Base-by-base conservation (phyloP, 257 asterid genomes). In the Cinchona pubescens region DNA sequence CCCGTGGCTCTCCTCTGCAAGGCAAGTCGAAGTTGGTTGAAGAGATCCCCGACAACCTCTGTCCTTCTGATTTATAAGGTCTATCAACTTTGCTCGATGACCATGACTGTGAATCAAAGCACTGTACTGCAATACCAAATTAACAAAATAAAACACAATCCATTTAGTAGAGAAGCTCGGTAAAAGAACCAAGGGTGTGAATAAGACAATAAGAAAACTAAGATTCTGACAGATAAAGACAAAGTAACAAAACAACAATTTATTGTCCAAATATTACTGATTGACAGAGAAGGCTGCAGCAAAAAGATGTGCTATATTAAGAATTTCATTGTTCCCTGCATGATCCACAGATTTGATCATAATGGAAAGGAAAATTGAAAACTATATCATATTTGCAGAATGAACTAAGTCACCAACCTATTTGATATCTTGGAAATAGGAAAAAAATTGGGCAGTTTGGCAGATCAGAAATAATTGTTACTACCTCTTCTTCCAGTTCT, bases 11-110 rank as follows among this genome's bases (percentile, higher is more conserved):
- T 87, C 81, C 97, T 85, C 80, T 92, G 97, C 77, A 92, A 79
- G 80, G 97, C 91, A 71, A 92, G 93, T 38, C 97, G 93, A 75
- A 92, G 97, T 89, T 92, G 97, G 86, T 92, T 92, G 78, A 92
- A 92, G 83, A 92, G 96, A 86, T 89, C 97, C 21, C 97, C 97
- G 5, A 92, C 87, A 48, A 89, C 88, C 90, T 92, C n/a, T n/a
- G n/a, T n/a, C 97, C 83, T 92, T 92, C 79, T 92, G 95, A 87
- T 88, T 90, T 81, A 92, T 77, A 69, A 90, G 96, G 76, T 92
- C 96, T 78, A 92, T 86, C 83, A 92, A 71, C 53, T 82, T 79
- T 71, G 90, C 96, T 76, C 96, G 91, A 79, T 85, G 80, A 79
- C 83, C 80, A 69, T 79, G 93, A 83, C 91, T 89, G 65, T 63